phyloP scores from a whole-genome alignment of 2,329 filamentous ascomycete genomes.

The Fusarium metavorans region DNA sequence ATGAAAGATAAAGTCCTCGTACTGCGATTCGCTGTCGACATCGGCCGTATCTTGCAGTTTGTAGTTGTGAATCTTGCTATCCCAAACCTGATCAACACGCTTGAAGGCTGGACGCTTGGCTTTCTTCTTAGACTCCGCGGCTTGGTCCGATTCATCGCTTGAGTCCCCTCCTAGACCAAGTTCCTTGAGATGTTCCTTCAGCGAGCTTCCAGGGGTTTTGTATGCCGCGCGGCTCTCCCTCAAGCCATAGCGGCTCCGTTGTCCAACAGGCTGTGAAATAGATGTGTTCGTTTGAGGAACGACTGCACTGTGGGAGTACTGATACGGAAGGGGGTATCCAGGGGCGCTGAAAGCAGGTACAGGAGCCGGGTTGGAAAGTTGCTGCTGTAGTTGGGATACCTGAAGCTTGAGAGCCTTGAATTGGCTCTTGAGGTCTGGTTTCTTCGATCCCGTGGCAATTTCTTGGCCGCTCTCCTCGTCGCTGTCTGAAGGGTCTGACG shows the following conservation, averaged over 20 bases:
- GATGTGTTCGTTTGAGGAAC: conserved; percentile 1
- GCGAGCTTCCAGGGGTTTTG: neutral
- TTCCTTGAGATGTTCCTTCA: neutral
- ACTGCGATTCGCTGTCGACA: conserved; percentile 62
- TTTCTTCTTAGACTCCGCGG: conserved; percentile 17
- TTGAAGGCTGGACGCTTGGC: conserved; percentile 56
- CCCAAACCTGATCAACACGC: conserved; percentile 68
- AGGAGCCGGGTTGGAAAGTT: conserved; percentile 22
- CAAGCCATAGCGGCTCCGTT: neutral
- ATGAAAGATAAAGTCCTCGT: conserved; percentile 85
- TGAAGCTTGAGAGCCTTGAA: conserved; percentile 47
- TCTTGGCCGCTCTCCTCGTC: conserved; percentile 36
- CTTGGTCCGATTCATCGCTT: conserved; percentile 6
- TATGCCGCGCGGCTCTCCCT: neutral
- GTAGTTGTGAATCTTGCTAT: conserved; percentile 61
- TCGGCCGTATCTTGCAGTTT: conserved; percentile 68
- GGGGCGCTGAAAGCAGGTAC: conserved; percentile 1
- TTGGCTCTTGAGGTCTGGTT: conserved; percentile 44
- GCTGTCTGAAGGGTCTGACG: conserved; percentile 37
- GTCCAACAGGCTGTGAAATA: neutral
- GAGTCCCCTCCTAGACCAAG: neutral
- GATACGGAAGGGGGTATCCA: conserved; percentile 1
- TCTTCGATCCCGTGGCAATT: conserved; percentile 2
- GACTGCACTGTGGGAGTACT: neutral
- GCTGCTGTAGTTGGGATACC: conserved; percentile 42